Conservation (phyloP, 352 stramenopile species). For the Globisporangium nodosum region DNA sequence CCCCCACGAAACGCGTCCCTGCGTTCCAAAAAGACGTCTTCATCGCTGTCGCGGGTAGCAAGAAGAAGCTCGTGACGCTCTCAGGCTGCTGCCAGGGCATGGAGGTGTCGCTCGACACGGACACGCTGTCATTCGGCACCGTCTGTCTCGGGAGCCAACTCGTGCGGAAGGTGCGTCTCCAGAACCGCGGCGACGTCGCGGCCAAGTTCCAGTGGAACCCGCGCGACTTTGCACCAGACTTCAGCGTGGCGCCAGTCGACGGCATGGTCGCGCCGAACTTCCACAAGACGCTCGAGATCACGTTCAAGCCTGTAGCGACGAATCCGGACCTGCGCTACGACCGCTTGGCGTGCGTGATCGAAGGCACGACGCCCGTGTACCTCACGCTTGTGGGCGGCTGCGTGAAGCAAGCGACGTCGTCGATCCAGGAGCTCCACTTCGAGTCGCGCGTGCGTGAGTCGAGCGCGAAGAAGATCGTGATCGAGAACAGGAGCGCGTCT, state of each 20-base stretch:
- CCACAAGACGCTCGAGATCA: constrained; percentile 88
- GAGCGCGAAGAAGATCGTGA: constrained; percentile 44
- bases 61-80: constrained; percentile 73
- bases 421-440: constrained; percentile 86
- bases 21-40: constrained; percentile 65
- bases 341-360: constrained; percentile 62
- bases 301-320: constrained; percentile 75
- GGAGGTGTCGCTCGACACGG: constrained; percentile 86
- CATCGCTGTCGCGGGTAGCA: constrained; percentile 57
- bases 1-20: constrained; percentile 52
- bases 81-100: constrained; percentile 88
- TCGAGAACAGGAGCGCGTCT: constrained; percentile 78
- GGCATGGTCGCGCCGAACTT: constrained; percentile 79
- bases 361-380: constrained; percentile 43
- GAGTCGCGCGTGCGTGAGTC: constrained; percentile 74
- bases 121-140: constrained; percentile 86
- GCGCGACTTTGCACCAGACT: constrained; percentile 72
- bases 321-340: constrained; percentile 89
- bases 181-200: constrained; percentile 89
- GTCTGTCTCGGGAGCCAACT: constrained; percentile 86
- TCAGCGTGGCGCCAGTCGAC: constrained; percentile 72
- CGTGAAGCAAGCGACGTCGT: constrained; percentile 83
- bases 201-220: constrained; percentile 87
- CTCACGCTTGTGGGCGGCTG: constrained; percentile 83
- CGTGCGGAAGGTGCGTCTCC: constrained; percentile 77